Evolutionary conservation across 1,139 yeast genomes (phyloP).

Genomic region (Debaryomyces subglobosus): DNA sequence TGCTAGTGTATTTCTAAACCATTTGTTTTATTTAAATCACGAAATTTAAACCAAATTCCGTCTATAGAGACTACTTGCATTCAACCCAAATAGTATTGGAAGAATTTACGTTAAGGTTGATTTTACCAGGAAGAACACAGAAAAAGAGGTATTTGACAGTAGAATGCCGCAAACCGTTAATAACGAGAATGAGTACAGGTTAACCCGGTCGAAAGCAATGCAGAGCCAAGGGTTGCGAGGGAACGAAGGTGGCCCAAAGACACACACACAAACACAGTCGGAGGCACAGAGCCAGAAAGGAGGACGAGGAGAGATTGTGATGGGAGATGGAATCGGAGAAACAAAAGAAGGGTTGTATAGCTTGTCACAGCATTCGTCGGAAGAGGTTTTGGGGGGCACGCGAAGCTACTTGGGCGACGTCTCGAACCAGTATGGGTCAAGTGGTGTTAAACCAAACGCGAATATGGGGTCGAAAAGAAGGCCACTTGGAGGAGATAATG

Average conservation of each 20-base stretch:
- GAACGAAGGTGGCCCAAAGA: conserved; percentile 6
- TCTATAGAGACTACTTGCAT: conserved; percentile 3
- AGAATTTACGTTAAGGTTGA: conserved; percentile 2
- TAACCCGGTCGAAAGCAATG: conserved; percentile 34
- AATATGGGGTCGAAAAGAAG: conserved; percentile 24
- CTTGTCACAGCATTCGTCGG: conserved; percentile 12
- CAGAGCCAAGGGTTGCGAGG: conserved; percentile 1
- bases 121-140: neutral
- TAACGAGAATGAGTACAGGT: conserved; percentile 47
- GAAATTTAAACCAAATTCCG: neutral
- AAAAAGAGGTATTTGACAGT: neutral
- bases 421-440: conserved; percentile 39
- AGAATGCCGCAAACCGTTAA: conserved; percentile 41
- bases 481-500: conserved; percentile 40
- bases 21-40: conserved; percentile 1
- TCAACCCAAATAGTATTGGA: conserved; percentile 1
- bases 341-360: conserved; percentile 1
- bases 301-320: neutral
- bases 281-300: conserved; percentile 6
- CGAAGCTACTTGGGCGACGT: conserved; percentile 47
- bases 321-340: neutral
- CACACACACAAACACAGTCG: conserved; percentile 12
- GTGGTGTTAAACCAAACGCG: conserved; percentile 13
- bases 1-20: conserved; percentile 6
- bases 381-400: conserved; percentile 14